Evolutionary conservation across 805 yeast species (phyloP), one percentile per base, ranked within the genome.

Genomic region (Yarrowia sp.): DNA sequence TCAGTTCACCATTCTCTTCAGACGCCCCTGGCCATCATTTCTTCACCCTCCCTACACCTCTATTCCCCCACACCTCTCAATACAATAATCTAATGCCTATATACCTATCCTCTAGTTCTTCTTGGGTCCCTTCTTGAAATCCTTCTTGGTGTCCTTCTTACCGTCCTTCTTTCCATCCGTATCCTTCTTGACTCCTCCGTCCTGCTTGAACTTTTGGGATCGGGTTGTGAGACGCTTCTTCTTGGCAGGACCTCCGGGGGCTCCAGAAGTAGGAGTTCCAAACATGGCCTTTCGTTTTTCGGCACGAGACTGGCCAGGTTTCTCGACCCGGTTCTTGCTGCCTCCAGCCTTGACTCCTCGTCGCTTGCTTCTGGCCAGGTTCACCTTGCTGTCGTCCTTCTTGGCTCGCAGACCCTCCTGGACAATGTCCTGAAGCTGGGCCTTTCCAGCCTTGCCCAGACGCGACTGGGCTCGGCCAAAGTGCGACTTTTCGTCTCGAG

Each of bases 361-460:
- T 4, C 73, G 77, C 64, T 67, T 68, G 80, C 70, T 76, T 17
- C 66, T 62, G 10, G 68, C 49, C 28, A 58, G 51, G 24, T 41
- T 43, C 10, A 58, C 63, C 41, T 58, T 58, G 14, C 56, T 46
- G 62, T 80, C 83, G 28, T 90, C 92, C 75, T 87, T 88, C 66
- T 79, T 77, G 16, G 97, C 92, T 78, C 96, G 85, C 64, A 82
- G 78, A 68, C 97, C 97, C 78, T 91, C 97, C 51, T 58, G 49
- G 36, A 86, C 74, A 66, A 84, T 73, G 61, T 77, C 70, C 68
- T 79, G 78, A 9, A 85, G 82, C 22, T 87, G 81, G 36, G 88
- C 82, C 70, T 88, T 83, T 73, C 90, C 97, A 62, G 92, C 89
- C 73, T 86, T 90, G 61, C 93, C 93, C 49, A 92, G 79, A 4